Conservation (phyloP, 352 stramenopile species). For the Pythium apleroticum region DNA sequence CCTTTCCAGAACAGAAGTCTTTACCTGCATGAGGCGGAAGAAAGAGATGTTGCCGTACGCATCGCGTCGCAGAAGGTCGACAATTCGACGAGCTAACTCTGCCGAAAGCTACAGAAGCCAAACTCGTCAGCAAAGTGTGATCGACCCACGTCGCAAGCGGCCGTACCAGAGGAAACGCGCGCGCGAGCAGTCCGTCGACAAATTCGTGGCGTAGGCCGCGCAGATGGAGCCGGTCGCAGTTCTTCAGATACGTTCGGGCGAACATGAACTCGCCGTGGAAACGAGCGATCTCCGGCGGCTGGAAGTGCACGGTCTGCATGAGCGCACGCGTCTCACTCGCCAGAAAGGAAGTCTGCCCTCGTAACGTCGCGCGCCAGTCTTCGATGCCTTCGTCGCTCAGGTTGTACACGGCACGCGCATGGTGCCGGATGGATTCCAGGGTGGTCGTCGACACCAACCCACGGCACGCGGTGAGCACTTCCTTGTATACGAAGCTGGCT, state of each 20-base stretch:
- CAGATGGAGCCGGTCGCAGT: conserved; percentile 39
- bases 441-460: conserved; percentile 28
- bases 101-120: conserved; percentile 44
- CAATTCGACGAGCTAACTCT: conserved; percentile 39
- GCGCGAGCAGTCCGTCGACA: conserved; percentile 49
- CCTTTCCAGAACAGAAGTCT: no score
- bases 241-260: conserved; percentile 49
- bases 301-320: conserved; percentile 51
- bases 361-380: conserved; percentile 52
- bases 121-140: conserved; percentile 5
- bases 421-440: conserved; percentile 33
- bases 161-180: conserved; percentile 47
- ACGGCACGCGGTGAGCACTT: conserved; percentile 48
- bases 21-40: conserved; percentile 61
- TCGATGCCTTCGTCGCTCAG: conserved; percentile 63
- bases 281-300: conserved; percentile 44
- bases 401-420: conserved; percentile 46
- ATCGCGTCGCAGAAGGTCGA: conserved; percentile 49
- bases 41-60: conserved; percentile 67
- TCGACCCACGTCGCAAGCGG: no score
- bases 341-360: conserved; percentile 45
- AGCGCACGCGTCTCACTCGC: conserved; percentile 56
- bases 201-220: conserved; percentile 53
- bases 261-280: conserved; percentile 75
- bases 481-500: conserved; percentile 71